Evolutionary conservation across 768 basidiomycete genomes (phyloP), one percentile per base, ranked within the genome.

Genomic region (Naganishia vaughanmartiniae): DNA sequence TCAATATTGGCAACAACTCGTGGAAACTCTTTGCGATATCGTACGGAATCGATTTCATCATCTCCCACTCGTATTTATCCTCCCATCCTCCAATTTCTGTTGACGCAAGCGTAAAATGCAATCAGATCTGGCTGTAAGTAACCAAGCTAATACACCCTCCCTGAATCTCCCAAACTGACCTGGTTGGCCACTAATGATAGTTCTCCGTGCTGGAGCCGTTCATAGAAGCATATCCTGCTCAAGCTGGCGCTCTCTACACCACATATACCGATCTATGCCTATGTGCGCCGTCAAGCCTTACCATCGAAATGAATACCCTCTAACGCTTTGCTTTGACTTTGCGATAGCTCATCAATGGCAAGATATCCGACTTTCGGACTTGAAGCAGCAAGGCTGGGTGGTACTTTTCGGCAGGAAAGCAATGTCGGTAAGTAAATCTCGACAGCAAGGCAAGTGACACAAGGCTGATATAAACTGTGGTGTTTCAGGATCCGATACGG

Each of bases 291-390:
- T 10, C 28, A 10, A 53, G 1, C 21, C 3, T 12, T 24, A 17
- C 6, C 34, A 53, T 39, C 54, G 42, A 1, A 26, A 36, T 48
- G 31, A 51, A 28, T 15, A 28, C 33, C 28, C 46, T 10, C 42
- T 42, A 24, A 36, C 0, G 48, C 65, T 39, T 36, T 42, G 46
- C 24, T n/a, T 33, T 15, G 56, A 69, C 31, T 56, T 36, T 5
- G 19, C 3, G 15, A 54, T 34, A 81, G 80, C 78, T 54, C 74
- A 79, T 26, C 77, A 79, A 74, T 81, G 80, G 80, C 69, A 74
- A 31, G 76, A 79, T 70, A 70, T 79, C 3, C 69, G 80, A 19
- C 56, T 75, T 3, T 56, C 70, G 7, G 45, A 71, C 3, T 65
- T 81, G 2, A 42, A 55, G 39, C 56, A 33, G 10, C 70, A 73